A percentile compares a stretch with the other conserved stretches of the same genome.
Conservation (phyloP, 306 rosid genomes). For the Rosa multiflora region DNA sequence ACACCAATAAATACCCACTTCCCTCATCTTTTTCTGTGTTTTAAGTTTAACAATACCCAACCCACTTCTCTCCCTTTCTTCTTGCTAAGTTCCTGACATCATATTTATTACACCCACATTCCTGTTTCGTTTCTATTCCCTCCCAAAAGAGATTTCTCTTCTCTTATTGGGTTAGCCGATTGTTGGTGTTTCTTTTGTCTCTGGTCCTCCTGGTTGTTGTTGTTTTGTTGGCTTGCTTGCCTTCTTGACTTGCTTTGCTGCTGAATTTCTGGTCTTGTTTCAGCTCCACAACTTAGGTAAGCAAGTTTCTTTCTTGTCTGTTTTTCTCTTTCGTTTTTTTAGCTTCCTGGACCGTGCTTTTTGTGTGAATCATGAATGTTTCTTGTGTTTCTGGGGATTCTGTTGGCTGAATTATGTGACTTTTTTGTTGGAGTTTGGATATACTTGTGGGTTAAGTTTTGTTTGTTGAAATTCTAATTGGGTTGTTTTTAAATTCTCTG, state of each 20-base stretch:
- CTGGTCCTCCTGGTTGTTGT: neutral
- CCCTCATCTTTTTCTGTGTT: conserved; percentile 9
- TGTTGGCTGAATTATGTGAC: conserved; percentile 7
- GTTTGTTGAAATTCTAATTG: conserved; percentile 6
- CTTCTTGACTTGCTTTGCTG: neutral
- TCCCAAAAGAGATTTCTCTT: neutral
- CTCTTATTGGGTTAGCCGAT: conserved; percentile 7
- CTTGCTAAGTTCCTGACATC: neutral
- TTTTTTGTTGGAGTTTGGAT: neutral
- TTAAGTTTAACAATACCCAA: neutral
- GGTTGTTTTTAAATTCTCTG: neutral
- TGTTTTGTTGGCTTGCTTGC: conserved; percentile 5
- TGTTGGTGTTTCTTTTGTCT: neutral
- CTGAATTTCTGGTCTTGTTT: conserved; percentile 10
- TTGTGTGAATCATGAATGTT: neutral
- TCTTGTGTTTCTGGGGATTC: conserved; percentile 8
- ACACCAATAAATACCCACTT: conserved; percentile 10
- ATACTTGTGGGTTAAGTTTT: conserved; percentile 1
- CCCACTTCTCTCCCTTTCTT: neutral
- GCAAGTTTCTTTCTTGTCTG: neutral
- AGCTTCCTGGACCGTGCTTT: neutral
- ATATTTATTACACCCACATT: conserved; percentile 19
- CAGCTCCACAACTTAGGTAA: conserved; percentile 18
- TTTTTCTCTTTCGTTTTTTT: neutral
- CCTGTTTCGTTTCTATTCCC: conserved; percentile 13